Base-by-base conservation (phyloP, 495 filamentous ascomycete species). In the Copromyces sp. region DNA sequence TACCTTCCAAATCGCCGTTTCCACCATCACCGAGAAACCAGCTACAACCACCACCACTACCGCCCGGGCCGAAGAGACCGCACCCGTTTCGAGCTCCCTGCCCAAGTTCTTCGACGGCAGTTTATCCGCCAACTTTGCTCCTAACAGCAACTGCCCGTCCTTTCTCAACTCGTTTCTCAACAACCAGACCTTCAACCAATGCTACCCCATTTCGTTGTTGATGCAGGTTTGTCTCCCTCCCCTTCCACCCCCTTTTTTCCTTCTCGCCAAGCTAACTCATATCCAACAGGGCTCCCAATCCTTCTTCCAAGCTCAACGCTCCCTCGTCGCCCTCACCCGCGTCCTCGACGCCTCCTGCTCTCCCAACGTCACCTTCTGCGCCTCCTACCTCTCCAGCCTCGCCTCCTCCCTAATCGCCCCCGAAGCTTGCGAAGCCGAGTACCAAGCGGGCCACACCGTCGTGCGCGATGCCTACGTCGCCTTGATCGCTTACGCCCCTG, bases 251-350 rank as follows among this genome's bases (percentile, higher is more conserved):
- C 14, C 73, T 14, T 29, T 16, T 17, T 72, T 4, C 17, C 59
- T 35, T 39, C 45, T 70, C 68, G 74, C 75, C 78, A 24, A 24
- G 24, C 24, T 24, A 24, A 24, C 24, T 24, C 24, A 24, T 24
- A 24, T 24, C 24, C 24, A 24, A 24, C 24, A 85, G 81, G 76
- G 78, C n/a, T 86, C 84, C 32, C 75, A 75, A 37, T 89, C 88
- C 35, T 95, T 97, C 85, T 97, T 97, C 83, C 83, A 91, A 73
- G 88, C 87, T 68, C 83, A 90, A 70, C 87, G 83, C 77, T 93
- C 89, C 14, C 80, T 89, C 45, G 80, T 89, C 61, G 79, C 85
- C 73, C 90, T 94, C 71, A 91, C 92, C 2, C 87, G 87, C 71
- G 86, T 90, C 68, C 86, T 97, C 69, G 88, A 94, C 77, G 86